Evolutionary conservation across 202 grass and related monocot species (phyloP).

Genomic region (Carex arenaria): DNA sequence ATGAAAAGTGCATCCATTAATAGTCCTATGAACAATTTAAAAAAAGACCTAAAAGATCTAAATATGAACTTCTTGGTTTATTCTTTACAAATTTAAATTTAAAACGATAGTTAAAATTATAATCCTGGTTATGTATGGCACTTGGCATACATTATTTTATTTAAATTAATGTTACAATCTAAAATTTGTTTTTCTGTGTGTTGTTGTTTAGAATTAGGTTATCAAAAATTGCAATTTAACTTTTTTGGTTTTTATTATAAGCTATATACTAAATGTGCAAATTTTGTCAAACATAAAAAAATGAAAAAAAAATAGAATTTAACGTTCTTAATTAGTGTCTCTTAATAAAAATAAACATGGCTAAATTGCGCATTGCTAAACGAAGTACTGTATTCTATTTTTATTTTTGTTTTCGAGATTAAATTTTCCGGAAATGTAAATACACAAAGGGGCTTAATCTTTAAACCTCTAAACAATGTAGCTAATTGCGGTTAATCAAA

Average conservation of each 20-base stretch:
- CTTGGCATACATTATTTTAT: not conserved
- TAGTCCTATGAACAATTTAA: not conserved
- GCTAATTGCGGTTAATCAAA: too few species aligned
- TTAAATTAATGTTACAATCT: not conserved
- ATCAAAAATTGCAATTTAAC: not conserved
- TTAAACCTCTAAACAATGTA: too few species aligned
- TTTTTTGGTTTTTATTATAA: not conserved
- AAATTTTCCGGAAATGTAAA: not conserved
- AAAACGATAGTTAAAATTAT: not conserved
- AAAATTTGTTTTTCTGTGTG: not conserved
- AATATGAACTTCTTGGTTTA: not conserved
- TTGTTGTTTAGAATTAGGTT: not conserved
- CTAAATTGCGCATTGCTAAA: not conserved
- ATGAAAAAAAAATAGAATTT: too few species aligned
- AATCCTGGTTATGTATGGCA: not conserved
- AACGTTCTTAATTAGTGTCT: not conserved
- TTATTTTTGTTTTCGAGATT: not conserved
- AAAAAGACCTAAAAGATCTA: not conserved
- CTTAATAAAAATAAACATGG: not conserved
- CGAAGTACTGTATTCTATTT: not conserved
- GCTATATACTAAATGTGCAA: not conserved
- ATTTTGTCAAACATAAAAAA: too few species aligned
- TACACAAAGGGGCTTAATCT: too few species aligned
- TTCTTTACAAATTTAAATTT: not conserved
- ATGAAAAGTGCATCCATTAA: not conserved